These are phyloP conservation scores for Macrophomina pseudophaseolina DNA, from an alignment of 2,329 filamentous ascomycete species.

Conservation along the genomic window DNA sequence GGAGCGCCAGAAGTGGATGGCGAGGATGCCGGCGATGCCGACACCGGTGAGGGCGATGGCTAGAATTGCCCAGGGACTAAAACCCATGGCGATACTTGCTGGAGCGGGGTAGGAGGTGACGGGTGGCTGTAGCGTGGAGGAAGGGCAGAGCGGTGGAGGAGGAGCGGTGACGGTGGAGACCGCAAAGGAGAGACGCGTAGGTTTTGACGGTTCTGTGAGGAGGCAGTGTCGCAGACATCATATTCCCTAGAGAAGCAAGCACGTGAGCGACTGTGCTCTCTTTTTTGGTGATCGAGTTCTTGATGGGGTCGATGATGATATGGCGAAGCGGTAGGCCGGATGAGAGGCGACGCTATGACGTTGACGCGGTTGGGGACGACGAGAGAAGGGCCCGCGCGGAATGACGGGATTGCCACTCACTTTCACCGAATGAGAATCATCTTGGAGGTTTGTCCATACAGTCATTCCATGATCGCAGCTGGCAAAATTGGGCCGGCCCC, in stretches of 20 bases:
- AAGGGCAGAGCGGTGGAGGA: not conserved
- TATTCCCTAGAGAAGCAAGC: conserved; percentile 3
- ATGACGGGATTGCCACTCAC: conserved; percentile 12
- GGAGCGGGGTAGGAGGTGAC: not conserved
- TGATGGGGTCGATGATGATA: conserved; percentile 10
- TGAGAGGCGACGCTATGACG: conserved; percentile 13
- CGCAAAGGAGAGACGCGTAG: not conserved
- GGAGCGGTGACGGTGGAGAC: not conserved
- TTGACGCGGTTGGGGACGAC: not conserved
- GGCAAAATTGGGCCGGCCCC: not conserved
- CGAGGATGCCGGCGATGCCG: conserved; percentile 9
- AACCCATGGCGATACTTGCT: not conserved
- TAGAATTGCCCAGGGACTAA: conserved; percentile 17
- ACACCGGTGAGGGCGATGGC: conserved; percentile 15
- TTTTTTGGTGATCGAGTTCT: not conserved
- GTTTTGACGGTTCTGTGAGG: not conserved
- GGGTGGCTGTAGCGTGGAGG: not conserved
- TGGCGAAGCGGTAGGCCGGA: not conserved
- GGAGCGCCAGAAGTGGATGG: conserved; percentile 8
- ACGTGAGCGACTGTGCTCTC: conserved; percentile 6
- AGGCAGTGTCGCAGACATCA: conserved; percentile 14
- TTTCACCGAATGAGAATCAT: conserved; percentile 7
- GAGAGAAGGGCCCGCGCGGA: not conserved
- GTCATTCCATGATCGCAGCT: not conserved
- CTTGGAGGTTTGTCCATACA: not conserved